Evolutionary conservation across 148 eudicot genomes (phyloP), one percentile per base, ranked within the genome.

Genomic region (Selenicereus undatus): DNA sequence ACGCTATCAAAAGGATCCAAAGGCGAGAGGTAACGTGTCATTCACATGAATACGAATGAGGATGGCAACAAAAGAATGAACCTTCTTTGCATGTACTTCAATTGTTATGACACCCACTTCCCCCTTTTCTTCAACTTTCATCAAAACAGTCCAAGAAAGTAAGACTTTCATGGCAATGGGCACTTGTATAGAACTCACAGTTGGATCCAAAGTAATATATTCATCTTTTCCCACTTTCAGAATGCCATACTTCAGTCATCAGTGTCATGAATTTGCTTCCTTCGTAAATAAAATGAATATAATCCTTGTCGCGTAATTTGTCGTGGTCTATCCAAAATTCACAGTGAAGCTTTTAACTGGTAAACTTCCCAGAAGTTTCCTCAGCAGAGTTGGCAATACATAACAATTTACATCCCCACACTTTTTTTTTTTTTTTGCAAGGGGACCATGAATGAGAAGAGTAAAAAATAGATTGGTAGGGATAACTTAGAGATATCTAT

Each of bases 291-390:
- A 56, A 16, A 56, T 1, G 62, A 17, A 56, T 18, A 16, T 16
- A 56, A 16, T 56, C 6, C 62, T 56, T 16, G 17, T 60, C 60
- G 64, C 26, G 80, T 75, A 79, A 71, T 71, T 83, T 83, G 80
- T 74, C 4, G 39, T 43, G 77, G 16, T 22, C 14, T 72, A 64
- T 39, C 43, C 39, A n/a, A 58, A 13, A 35, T n/a, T 13, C 71
- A 36, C 16, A 42, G 13, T 56, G n/a, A 50, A 75, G 36, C 39
- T 48, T 72, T 48, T 62, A 45, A 5, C 2, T 0, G 71, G 66
- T 54, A 62, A 82, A 77, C 54, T 85, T 82, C 84, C 65, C 8
- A 69, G 85, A 79, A 85, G 80, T 73, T 85, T 85, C 85, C 39
- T 24, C 30, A 16, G 12, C 5, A 27, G 5, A 73, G 52, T 48